Percentiles rank a stretch among this genome's conserved stretches.
Evolutionary conservation across 129 eudicot genomes (phyloP).

Genomic region (Pulicaria dysenterica): DNA sequence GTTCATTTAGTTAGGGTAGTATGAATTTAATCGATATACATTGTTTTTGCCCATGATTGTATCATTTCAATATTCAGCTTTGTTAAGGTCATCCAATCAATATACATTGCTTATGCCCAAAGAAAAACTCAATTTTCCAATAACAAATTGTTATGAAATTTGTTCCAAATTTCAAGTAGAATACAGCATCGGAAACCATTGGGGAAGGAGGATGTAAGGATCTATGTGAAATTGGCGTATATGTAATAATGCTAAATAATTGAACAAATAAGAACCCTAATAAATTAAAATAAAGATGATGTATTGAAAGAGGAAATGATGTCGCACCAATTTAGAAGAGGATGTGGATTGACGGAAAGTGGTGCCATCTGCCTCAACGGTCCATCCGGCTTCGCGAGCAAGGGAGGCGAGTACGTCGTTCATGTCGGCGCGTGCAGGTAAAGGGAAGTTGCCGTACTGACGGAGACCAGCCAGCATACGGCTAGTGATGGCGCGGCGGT

Average conservation of each 20-base stretch:
- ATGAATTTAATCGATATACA: too few relatives aligned
- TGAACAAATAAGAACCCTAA: conserved; percentile 16
- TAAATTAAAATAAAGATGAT: not conserved
- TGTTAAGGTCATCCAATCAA: too few relatives aligned
- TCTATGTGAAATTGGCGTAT: not conserved
- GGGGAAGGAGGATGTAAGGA: too few relatives aligned
- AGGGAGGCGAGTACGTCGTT: conserved; percentile 74
- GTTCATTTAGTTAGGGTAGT: too few relatives aligned
- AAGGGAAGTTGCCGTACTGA: conserved; percentile 65
- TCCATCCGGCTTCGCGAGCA: conserved; percentile 73
- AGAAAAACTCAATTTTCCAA: too few relatives aligned
- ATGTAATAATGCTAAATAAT: conserved; percentile 1
- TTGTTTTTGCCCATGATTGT: too few relatives aligned
- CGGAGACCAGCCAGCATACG: conserved; percentile 76
- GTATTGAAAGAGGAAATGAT: not conserved
- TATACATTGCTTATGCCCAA: too few relatives aligned
- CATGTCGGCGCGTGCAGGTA: conserved; percentile 76
- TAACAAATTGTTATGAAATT: too few relatives aligned
- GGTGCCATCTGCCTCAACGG: conserved; percentile 61
- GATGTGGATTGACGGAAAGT: conserved; percentile 49
- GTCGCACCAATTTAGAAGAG: conserved; percentile 20
- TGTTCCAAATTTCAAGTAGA: too few relatives aligned
- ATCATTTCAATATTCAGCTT: too few relatives aligned
- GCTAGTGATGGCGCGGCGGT: conserved; percentile 76
- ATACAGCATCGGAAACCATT: too few relatives aligned